Conservation (phyloP, 2,329 filamentous ascomycete species). For the Xylariomycetidae sp. region DNA sequence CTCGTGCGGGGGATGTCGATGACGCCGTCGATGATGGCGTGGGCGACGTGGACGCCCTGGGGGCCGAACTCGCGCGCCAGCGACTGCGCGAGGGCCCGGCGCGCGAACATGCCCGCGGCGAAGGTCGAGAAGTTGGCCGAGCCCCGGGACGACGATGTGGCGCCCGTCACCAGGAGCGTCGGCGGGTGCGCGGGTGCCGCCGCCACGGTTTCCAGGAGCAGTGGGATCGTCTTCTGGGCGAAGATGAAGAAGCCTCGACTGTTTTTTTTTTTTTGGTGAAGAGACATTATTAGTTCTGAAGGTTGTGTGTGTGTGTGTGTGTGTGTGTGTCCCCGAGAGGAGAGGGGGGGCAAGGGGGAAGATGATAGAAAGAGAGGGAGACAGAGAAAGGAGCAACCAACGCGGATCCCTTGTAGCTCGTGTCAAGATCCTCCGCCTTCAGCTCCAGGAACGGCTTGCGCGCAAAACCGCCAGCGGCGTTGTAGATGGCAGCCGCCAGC, state of each 20-base stretch:
- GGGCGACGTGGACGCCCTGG: conserved; percentile 67
- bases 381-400: conserved; percentile 31
- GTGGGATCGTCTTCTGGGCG: conserved; percentile 59
- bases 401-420: conserved; percentile 42
- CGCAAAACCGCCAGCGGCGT: conserved; percentile 52
- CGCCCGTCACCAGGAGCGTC: conserved; percentile 70
- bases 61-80: conserved; percentile 72
- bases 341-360: not conserved
- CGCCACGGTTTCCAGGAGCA: conserved; percentile 54
- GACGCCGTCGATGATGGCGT: conserved; percentile 70
- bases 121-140: conserved; percentile 61
- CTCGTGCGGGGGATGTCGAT: conserved; percentile 69
- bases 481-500: conserved; percentile 65
- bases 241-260: conserved; percentile 66
- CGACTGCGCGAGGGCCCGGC: conserved; percentile 62
- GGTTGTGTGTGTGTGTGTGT: conserved; percentile 2
- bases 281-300: no score
- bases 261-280: conserved; percentile 6
- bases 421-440: conserved; percentile 44
- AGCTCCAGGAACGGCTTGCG: conserved; percentile 56
- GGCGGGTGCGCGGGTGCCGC: conserved; percentile 51
- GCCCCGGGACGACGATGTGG: conserved; percentile 66
- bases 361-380: no score
- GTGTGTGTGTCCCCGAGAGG: no score
- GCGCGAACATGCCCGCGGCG: conserved; percentile 65